Evolutionary conservation across 129 eudicot species (phyloP).

Genomic region (Mikania micrantha): DNA sequence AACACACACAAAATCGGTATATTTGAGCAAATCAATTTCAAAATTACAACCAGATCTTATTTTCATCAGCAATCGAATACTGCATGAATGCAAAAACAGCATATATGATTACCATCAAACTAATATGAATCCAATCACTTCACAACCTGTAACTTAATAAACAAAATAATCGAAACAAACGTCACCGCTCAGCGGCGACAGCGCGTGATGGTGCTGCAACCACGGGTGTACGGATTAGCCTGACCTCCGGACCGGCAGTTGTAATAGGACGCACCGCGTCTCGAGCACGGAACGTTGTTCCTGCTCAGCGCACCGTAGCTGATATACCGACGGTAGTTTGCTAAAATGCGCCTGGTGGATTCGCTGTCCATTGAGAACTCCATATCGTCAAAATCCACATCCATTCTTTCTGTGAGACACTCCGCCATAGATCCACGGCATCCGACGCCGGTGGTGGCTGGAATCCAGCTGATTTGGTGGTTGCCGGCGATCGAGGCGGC

Average conservation of each 20-base stretch:
- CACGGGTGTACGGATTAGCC: constrained; percentile 63
- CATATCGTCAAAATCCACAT: constrained; percentile 19
- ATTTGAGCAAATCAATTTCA: constrained; percentile 6
- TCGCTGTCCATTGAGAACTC: constrained; percentile 57
- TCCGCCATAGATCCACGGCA: constrained; percentile 46
- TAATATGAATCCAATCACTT: constrained; percentile 8
- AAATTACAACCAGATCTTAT: constrained; percentile 18
- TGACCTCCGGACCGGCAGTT: constrained; percentile 61
- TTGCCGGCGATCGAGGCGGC: constrained; percentile 2
- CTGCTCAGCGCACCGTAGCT: constrained; percentile 58
- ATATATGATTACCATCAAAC: constrained; percentile 7
- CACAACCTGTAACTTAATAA: constrained; percentile 4
- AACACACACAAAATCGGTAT: constrained; percentile 7
- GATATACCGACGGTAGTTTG: constrained; percentile 30
- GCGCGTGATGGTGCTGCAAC: constrained; percentile 60
- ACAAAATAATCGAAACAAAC: constrained; percentile 5
- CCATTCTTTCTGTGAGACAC: constrained; percentile 30
- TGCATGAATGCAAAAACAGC: constrained; percentile 6
- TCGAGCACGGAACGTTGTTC: constrained; percentile 56
- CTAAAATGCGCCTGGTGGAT: constrained; percentile 54
- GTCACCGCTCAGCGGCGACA: constrained; percentile 41
- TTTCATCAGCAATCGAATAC: neutral
- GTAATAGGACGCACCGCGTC: constrained; percentile 73
- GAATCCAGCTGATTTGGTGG: constrained; percentile 19
- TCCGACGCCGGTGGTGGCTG: constrained; percentile 6